Base-by-base conservation (phyloP, 148 eudicot species). In the Persicaria maculosa region DNA sequence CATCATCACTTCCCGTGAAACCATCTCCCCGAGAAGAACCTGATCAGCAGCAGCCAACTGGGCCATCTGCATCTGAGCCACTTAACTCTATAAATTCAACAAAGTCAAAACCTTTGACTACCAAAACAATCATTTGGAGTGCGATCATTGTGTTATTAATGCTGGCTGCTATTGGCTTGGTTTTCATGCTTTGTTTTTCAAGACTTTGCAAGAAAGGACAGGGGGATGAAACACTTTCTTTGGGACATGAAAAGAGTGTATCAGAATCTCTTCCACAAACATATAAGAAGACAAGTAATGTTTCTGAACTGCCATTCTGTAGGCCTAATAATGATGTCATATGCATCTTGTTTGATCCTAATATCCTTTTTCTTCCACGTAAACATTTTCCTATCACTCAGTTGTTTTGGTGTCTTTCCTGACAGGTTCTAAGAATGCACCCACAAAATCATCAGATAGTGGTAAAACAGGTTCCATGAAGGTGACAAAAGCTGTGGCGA, bases 201-300 rank as follows among this genome's bases (percentile, higher is more conserved):
- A 83, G 81, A 72, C 86, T 85, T 79, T 84, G 86, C 80, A 94
- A 85, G 83, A 70, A 79, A 80, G 83, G 76, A 48, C 80, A 71
- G 79, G 64, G 71, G 19, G 71, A 53, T 58, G 85, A 80, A n/a
- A 72, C 83, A 75, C 68, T 53, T 67, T 7, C 69, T 40, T 64
- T 71, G 68, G 78, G 59, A 4, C 75, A 77, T 55, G 88, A 80
- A 69, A 87, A 79, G 77, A 75, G 73, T 75, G 75, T 59, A 6
- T 44, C 59, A 5, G 78, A 76, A 45, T 77, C 86, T 43, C 80
- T 82, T 19, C 84, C 83, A 79, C 84, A 83, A 70, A 81, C 78
- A 46, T 80, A 80, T 46, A 79, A 82, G 59, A 84, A 86, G 67
- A 71, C 71, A 9, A 79, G 77, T 70, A 87, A 79, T 82, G 19